Evolutionary conservation across 2,329 filamentous ascomycete species (phyloP), one percentile per base, ranked within the genome.

Genomic region (Cryphonectria parasitica): DNA sequence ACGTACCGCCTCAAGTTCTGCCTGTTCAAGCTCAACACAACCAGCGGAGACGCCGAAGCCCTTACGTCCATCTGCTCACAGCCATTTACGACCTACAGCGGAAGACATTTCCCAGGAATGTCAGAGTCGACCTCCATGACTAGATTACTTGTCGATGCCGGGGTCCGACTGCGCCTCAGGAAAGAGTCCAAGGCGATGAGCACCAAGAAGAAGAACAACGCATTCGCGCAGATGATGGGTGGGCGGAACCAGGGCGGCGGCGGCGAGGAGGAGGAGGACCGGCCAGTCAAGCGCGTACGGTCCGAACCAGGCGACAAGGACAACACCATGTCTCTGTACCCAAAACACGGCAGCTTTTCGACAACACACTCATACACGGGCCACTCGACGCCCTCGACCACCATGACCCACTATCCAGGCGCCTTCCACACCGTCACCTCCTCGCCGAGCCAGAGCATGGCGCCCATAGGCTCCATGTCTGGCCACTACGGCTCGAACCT

Each of bases 81-180:
- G 1, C 83, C 87, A 4, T 97, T 97, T 78, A 87, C 86, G 72
- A 92, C 87, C 75, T 85, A 84, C 74, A 80, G 86, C 2, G 82
- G 88, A 39, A 95, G 94, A 79, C 89, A 89, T 68, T 96, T 93
- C 77, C 90, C 90, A 15, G 92, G 94, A 45, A 91, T 96, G 88
- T 86, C 88, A 62, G 92, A 95, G 79, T 97, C 93, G 1, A 96
- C 93, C 0, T 89, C 90, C 74, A 82, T 97, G 60, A 96, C 94
- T 0, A 87, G 93, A 66, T 90, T 91, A 0, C 95, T 97, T 79
- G 92, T 92, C 74, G 94, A 97, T 76, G 94, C 97, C 78, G 94
- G 94, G 11, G 92, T 97, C 19, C 90, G 93, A 66, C 83, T 97
- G 43, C 87, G 94, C 67, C 86, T 97, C 63, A 89, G 94, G 68